phyloP scores from a whole-genome alignment of 2,329 filamentous ascomycete species.

The Fusarium vanettenii region DNA sequence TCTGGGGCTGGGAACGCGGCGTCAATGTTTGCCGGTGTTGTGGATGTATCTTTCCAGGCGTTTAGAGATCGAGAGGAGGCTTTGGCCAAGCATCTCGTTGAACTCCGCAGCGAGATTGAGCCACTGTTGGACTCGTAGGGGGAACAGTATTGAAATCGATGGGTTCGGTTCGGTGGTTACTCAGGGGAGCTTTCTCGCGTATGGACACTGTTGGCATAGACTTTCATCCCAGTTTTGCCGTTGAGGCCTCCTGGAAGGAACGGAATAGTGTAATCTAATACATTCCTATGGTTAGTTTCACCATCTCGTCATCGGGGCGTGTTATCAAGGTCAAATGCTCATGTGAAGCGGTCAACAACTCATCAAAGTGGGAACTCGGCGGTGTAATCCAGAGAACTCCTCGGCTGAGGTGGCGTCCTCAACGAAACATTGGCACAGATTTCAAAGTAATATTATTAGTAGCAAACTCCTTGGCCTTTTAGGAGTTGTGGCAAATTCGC shows the following conservation, averaged over 20 bases:
- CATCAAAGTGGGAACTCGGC: not conserved
- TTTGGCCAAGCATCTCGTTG: conserved; percentile 47
- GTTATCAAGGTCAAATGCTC: not conserved
- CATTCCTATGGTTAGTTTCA: conserved; percentile 16
- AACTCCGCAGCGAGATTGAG: conserved; percentile 50
- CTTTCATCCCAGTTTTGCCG: not conserved
- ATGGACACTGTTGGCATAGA: conserved; percentile 13
- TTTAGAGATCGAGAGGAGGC: conserved; percentile 50
- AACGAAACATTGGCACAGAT: not conserved
- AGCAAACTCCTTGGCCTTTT: not conserved
- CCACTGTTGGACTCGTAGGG: conserved; percentile 43
- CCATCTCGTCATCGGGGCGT: not conserved
- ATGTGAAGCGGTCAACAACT: not conserved
- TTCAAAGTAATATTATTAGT: not conserved
- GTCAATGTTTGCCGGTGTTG: conserved; percentile 50
- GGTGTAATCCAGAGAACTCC: not conserved
- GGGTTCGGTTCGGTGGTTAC: not conserved
- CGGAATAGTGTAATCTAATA: conserved; percentile 12
- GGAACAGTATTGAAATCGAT: not conserved
- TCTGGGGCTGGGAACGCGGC: conserved; percentile 40
- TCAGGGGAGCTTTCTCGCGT: not conserved
- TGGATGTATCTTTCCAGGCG: conserved; percentile 45
- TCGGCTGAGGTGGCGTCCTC: not conserved
- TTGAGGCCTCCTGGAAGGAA: not conserved
- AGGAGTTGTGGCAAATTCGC: not conserved